These are phyloP conservation scores for Pisolithus marmoratus DNA, from an alignment of 768 basidiomycete genomes.

Conservation along the genomic window DNA sequence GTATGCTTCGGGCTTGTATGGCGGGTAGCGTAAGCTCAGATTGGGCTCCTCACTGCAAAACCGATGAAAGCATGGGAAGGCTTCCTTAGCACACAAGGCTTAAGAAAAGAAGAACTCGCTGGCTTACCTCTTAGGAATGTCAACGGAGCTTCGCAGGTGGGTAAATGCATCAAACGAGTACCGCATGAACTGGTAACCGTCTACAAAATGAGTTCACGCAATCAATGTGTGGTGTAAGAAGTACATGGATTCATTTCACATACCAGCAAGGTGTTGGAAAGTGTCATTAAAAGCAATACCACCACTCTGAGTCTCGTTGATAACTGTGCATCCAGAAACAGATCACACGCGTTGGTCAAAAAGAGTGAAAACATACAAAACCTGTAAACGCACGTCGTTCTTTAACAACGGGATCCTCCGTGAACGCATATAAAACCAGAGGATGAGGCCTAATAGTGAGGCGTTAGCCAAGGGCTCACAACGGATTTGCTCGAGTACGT, in stretches of 20 bases:
- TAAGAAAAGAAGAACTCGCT: no score
- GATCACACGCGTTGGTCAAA: background rate
- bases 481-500: constrained; percentile 6
- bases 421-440: constrained; percentile 62
- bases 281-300: constrained; percentile 55
- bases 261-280: constrained; percentile 47
- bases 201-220: constrained; percentile 24
- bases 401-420: constrained; percentile 38
- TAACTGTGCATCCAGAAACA: constrained; percentile 32
- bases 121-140: no score
- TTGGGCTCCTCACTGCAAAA: constrained; percentile 29
- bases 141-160: no score
- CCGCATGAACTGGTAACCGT: constrained; percentile 49
- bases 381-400: constrained; percentile 28
- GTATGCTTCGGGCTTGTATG: constrained; percentile 13
- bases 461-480: background rate
- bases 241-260: constrained; percentile 5
- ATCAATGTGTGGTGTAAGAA: background rate
- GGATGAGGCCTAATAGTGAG: constrained; percentile 42
- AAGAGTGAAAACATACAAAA: background rate
- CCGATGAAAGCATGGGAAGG: no score
- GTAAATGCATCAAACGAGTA: constrained; percentile 53
- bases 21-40: constrained; percentile 19
- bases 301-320: constrained; percentile 53
- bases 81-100: no score